Base-by-base conservation (phyloP, 768 basidiomycete species). In the Suillus brevipes region DNA sequence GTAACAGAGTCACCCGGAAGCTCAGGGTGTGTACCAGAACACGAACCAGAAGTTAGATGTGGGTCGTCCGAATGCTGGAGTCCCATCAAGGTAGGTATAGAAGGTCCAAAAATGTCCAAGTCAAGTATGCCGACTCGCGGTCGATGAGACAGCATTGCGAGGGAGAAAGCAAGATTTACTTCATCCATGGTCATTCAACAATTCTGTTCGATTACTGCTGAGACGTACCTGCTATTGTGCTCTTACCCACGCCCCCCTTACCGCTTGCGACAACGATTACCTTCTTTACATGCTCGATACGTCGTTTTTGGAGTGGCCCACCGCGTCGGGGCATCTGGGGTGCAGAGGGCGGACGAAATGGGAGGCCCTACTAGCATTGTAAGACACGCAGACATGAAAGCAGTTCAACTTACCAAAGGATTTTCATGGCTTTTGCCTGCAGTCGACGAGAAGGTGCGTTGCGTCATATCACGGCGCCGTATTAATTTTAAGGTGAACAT, bases 211-310 rank as follows among this genome's bases (percentile, higher is more conserved):
- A 20, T 42, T 7, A 7, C 6, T 42, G 18, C 49, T 58, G 13
- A 31, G 36, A 72, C 84, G 45, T 66, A 95, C 95, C 91, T 63
- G 95, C 93, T 38, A 98, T 82, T 0, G 95, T 98, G 66, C 93
- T 95, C 78, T 97, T 99, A 20, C 96, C 96, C 20, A 97, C 96
- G 2, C 96, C 96, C 31, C 97, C 97, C 73, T 98, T 98, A 6
- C 95, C 96, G 68, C 92, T 94, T 9, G 95, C 92, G 0, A 98
- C 94, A 2, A 86, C 90, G 5, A 98, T 73, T 18, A 96, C 87
- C 66, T 88, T 88, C 69, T 89, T 87, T 8, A 95, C 95, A 69
- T 97, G 80, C 1, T 89, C 83, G 59, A 92, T 86, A 0, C 79
- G 71, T 40, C 86, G 78, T 74, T 87, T 89, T 65, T 80, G 76